These are phyloP conservation scores for Hepatocystis sp. DNA, from an alignment of 169 alveolate genomes.

Conservation along the genomic window DNA sequence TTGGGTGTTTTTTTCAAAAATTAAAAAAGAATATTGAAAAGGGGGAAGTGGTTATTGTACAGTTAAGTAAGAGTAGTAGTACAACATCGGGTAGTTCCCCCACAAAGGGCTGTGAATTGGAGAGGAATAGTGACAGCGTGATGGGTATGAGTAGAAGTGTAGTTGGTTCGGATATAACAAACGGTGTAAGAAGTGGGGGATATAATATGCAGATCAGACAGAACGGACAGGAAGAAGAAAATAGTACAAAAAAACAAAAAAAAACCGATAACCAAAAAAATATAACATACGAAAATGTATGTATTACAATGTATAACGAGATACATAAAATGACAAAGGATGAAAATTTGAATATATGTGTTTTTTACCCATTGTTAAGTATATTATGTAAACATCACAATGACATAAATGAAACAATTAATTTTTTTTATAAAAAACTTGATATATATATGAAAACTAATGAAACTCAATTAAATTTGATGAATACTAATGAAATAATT, in stretches of 20 bases:
- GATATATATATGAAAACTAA: constrained; percentile 39
- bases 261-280: not conserved
- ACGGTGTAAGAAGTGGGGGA: not conserved
- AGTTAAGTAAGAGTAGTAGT: not conserved
- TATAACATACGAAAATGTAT: constrained; percentile 10
- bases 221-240: not conserved
- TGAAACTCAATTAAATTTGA: constrained; percentile 9
- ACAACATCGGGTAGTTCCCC: no score
- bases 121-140: not conserved
- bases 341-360: constrained; percentile 52
- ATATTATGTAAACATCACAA: constrained; percentile 65
- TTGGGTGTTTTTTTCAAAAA: constrained; percentile 60
- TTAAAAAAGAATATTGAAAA: constrained; percentile 18
- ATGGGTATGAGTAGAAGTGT: not conserved
- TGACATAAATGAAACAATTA: constrained; percentile 50
- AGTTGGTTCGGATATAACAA: not conserved
- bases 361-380: constrained; percentile 60
- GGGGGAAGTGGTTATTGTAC: constrained; percentile 27
- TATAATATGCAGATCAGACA: not conserved
- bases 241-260: no score
- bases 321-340: constrained; percentile 6
- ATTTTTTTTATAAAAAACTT: constrained; percentile 29
- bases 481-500: constrained; percentile 43
- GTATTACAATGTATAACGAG: constrained; percentile 52
- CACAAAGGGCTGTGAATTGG: no score